Percentiles rank a stretch among this genome's conserved stretches.
Evolutionary conservation across 768 basidiomycete genomes (phyloP).

Genomic region (Boletus fagicola): DNA sequence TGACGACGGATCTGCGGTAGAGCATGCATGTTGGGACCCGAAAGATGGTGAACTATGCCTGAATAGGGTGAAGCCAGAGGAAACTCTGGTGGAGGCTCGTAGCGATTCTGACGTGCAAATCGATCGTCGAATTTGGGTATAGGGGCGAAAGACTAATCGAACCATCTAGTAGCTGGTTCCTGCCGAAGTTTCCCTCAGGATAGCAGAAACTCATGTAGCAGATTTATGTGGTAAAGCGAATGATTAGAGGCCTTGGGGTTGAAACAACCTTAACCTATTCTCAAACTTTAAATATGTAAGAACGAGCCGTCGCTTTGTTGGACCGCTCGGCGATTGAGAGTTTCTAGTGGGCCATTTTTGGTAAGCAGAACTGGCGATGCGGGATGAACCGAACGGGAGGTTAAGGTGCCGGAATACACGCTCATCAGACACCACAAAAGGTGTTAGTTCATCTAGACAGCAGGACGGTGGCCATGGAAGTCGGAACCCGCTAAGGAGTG

Average conservation of each 20-base stretch:
- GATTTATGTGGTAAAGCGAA: constrained; percentile 2
- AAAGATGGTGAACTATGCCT: constrained; percentile 91
- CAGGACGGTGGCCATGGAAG: constrained; percentile 87
- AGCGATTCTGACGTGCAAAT: constrained; percentile 97
- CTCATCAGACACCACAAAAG: no score
- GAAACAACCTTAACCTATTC: constrained; percentile 44
- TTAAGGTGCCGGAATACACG: constrained; percentile 79
- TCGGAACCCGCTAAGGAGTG: constrained; percentile 73
- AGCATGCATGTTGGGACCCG: constrained; percentile 85
- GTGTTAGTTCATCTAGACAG: constrained; percentile 65
- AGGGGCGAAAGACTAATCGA: constrained; percentile 96
- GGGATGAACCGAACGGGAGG: constrained; percentile 68
- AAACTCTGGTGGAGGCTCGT: constrained; percentile 95
- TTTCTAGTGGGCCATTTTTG: constrained; percentile 74
- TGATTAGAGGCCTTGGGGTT: constrained; percentile 1
- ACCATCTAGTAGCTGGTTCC: constrained; percentile 93
- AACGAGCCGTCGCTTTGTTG: constrained; percentile 50
- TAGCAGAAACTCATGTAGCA: constrained; percentile 55
- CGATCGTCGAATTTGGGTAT: constrained; percentile 94
- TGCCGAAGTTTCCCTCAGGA: constrained; percentile 85
- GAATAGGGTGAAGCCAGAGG: constrained; percentile 92
- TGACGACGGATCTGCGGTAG: constrained; percentile 72
- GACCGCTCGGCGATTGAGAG: constrained; percentile 57
- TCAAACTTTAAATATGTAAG: constrained; percentile 69
- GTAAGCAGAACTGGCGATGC: constrained; percentile 72